Evolutionary conservation across 441 rosid genomes (phyloP), one percentile per base, ranked within the genome.

Genomic region (Pelargonium citronellum): DNA sequence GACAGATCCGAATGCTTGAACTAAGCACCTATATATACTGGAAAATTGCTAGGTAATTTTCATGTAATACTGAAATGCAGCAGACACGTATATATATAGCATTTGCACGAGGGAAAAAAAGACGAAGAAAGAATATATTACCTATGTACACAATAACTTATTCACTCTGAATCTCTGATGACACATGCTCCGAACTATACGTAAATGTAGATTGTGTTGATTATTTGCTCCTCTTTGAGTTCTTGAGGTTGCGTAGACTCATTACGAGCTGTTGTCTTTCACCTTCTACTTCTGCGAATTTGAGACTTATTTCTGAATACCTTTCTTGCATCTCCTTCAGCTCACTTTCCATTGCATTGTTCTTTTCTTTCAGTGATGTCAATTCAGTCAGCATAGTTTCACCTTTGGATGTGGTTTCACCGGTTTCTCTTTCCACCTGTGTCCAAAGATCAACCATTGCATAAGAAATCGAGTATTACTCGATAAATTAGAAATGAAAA

Each of bases 131-230:
- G 37, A 41, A 69, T 43, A 71, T 74, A 72, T 78, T 39, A 30
- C 60, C 74, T 75, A 64, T 84, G 79, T 82, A 80, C 85, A 84
- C 55, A 60, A 67, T 74, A 62, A 76, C n/a, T 53, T 53, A 53
- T 53, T 53, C 22, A 17, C 60, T 53, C 60, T 17, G 19, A 15
- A 53, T n/a, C 60, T n/a, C 19, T 53, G 60, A n/a, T 53, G 60
- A 8, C 7, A n/a, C 17, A 4, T 49, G 60, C 7, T n/a, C 16
- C 60, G 16, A 49, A 13, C 16, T 49, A 49, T 53, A 4, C 4
- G 6, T 53, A 53, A 5, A n/a, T 16, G 20, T 16, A 12, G 20
- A n/a, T n/a, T 16, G 20, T 17, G 17, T 2, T n/a, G 60, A 5
- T 53, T 53, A 53, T 53, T 53, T 53, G 19, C 19, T 53, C 20